These are phyloP conservation scores for Thermomyces lanuginosus DNA, from an alignment of 2,329 filamentous ascomycete species.

Conservation along the genomic window DNA sequence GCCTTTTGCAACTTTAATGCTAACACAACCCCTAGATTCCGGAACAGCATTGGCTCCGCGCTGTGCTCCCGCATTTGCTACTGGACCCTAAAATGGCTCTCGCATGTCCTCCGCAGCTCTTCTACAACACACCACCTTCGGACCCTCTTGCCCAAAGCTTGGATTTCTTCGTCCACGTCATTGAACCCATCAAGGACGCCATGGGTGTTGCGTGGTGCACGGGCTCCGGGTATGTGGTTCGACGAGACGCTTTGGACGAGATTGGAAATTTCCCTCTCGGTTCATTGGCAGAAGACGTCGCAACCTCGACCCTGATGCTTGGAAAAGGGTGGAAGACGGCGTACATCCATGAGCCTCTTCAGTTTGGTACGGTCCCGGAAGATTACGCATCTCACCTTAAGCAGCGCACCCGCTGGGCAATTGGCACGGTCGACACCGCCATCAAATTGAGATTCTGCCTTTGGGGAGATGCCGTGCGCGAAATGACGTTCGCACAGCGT, in stretches of 20 bases:
- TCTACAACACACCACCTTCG: slow-evolving; percentile 44
- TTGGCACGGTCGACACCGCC: slow-evolving; percentile 40
- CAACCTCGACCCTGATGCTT: slow-evolving; percentile 42
- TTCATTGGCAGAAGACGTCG: slow-evolving; percentile 45
- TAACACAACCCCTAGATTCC: slow-evolving; percentile 32
- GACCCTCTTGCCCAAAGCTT: slow-evolving; percentile 44
- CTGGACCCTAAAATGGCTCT: slow-evolving; percentile 41
- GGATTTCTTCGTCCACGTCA: slow-evolving; percentile 42
- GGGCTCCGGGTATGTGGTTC: slow-evolving; percentile 46
- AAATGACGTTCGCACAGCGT: slow-evolving; percentile 41
- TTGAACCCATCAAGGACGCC: slow-evolving; percentile 31
- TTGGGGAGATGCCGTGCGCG: slow-evolving; percentile 35
- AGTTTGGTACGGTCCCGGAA: slow-evolving; percentile 37
- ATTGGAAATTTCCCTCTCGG: slow-evolving; percentile 47
- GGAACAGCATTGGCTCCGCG: slow-evolving; percentile 43
- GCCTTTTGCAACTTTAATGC: background rate
- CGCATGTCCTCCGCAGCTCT: slow-evolving; percentile 45
- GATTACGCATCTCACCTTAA: slow-evolving; percentile 20
- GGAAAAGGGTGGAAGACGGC: slow-evolving; percentile 47
- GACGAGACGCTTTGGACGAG: slow-evolving; percentile 42
- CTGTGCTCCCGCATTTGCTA: slow-evolving; percentile 42
- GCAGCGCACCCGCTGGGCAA: slow-evolving; percentile 24
- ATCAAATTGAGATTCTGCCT: slow-evolving; percentile 46
- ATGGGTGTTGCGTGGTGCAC: slow-evolving; percentile 44
- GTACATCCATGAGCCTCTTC: slow-evolving; percentile 43